Conservation (phyloP, 805 yeast genomes). For the Candida loeiensis region DNA sequence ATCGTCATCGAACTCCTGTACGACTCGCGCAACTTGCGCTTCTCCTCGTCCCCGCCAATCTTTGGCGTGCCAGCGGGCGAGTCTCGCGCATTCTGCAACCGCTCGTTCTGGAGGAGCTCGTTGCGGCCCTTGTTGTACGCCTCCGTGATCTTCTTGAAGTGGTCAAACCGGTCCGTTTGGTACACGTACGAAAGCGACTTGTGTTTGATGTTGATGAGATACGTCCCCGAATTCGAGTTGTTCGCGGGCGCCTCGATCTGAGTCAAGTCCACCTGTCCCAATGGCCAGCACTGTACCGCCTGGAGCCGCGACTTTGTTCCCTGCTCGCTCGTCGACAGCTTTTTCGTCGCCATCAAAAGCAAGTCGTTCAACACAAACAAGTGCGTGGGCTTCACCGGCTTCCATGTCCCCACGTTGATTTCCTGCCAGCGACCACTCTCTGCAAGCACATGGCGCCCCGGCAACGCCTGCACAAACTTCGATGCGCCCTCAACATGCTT, state of each 20-base stretch:
- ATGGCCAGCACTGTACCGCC: slow-evolving; percentile 78
- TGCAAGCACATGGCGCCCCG: slow-evolving; percentile 75
- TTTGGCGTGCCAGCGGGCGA: slow-evolving; percentile 4
- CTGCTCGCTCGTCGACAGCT: slow-evolving; percentile 17
- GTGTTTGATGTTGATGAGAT: slow-evolving; percentile 44
- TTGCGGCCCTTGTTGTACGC: slow-evolving; percentile 60
- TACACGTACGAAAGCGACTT: slow-evolving; percentile 52
- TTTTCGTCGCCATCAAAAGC: slow-evolving; percentile 67
- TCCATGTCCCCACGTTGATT: slow-evolving; percentile 79
- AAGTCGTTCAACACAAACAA: slow-evolving; percentile 75
- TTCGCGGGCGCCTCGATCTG: slow-evolving; percentile 32
- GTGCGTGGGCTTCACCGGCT: slow-evolving; percentile 71
- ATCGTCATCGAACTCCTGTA: slow-evolving; percentile 52
- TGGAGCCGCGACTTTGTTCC: slow-evolving; percentile 40
- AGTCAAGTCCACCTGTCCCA: slow-evolving; percentile 53
- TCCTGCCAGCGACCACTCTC: slow-evolving; percentile 87
- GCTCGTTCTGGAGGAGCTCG: slow-evolving; percentile 38
- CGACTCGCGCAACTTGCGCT: slow-evolving; percentile 37
- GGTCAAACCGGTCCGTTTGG: slow-evolving; percentile 59
- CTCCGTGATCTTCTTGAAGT: slow-evolving; percentile 49
- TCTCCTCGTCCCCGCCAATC: slow-evolving; percentile 23
- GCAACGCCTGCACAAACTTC: slow-evolving; percentile 65
- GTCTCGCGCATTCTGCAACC: slow-evolving; percentile 19
- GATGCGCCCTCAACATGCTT: slow-evolving; percentile 91
- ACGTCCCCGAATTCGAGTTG: slow-evolving; percentile 18